Evolutionary conservation across 2,329 filamentous ascomycete genomes (phyloP).

Genomic region (Stemphylium vesicarium): DNA sequence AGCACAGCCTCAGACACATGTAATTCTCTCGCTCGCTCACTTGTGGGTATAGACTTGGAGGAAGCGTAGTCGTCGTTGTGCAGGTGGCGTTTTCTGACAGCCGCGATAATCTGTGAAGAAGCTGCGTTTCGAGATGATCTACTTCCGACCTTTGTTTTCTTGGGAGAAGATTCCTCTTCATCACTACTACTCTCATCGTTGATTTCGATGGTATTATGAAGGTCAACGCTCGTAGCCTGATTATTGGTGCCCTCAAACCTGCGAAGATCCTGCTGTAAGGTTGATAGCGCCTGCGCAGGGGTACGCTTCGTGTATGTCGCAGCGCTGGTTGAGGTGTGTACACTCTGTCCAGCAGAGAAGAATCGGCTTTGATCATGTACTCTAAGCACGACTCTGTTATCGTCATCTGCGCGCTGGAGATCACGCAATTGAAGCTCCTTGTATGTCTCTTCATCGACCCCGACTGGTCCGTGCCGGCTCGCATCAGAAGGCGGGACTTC

Average conservation of each 20-base stretch:
- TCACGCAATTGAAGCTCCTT: conserved; percentile 79
- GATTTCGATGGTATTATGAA: conserved; percentile 70
- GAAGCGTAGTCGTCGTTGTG: conserved; percentile 57
- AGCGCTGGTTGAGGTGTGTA: conserved; percentile 56
- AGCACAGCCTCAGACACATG: conserved; percentile 56
- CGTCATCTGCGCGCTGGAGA: conserved; percentile 74
- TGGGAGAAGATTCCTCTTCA: conserved; percentile 64
- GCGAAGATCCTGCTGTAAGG: conserved; percentile 68
- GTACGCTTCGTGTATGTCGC: conserved; percentile 71
- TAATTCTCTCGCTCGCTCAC: conserved; percentile 39
- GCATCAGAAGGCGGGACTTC: conserved; percentile 80
- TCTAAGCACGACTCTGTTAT: conserved; percentile 81
- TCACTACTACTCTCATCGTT: conserved; percentile 68
- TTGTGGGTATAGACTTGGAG: conserved; percentile 30
- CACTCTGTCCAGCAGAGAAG: conserved; percentile 64
- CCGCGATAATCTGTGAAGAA: conserved; percentile 69
- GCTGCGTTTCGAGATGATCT: conserved; percentile 69
- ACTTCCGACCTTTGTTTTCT: conserved; percentile 69
- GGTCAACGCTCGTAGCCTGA: conserved; percentile 53
- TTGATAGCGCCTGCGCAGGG: conserved; percentile 70
- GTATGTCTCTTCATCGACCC: conserved; percentile 75
- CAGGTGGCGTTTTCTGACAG: conserved; percentile 66
- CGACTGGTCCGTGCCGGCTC: conserved; percentile 69
- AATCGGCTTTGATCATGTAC: conserved; percentile 87
- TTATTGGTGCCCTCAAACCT: conserved; percentile 46